Evolutionary conservation across 164 flowering plant species (phyloP), one percentile per base, ranked within the genome.

Genomic region (Stephania cephalantha): DNA sequence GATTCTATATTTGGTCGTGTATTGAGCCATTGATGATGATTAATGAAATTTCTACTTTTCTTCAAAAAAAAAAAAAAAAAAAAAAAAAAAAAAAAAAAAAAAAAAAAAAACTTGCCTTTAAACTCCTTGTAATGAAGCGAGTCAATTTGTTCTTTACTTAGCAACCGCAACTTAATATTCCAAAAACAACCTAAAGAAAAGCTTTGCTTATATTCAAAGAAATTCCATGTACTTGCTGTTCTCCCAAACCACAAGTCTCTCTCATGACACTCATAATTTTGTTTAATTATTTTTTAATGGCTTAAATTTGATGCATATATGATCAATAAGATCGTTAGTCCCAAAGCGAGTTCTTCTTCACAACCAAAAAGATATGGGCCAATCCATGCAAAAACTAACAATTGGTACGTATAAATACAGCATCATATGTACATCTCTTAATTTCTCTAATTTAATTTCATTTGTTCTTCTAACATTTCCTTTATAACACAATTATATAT

Each of bases 381-480:
- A 74, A 35, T 67, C 76, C 64, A 50, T 74, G 71, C 48, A 64
- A 46, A 74, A 74, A 31, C 68, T 67, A 48, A 18, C 76, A 74
- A 18, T 13, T 9, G 76, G 70, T 74, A 73, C 65, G 42, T 35
- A 35, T 1, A 25, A 25, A 35, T 15, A 44, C 17, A 10, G 1
- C 48, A n/a, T 30, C 11, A 13, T 42, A 3, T 50, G 44, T 71
- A 1, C 52, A 17, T 71, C 25, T 22, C 22, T 71, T 25, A 10
- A 35, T 17, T 18, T 18, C 25, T 25, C 25, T 22, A 42, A 18
- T 69, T 10, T n/a, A 8, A 48, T 35, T 35, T 35, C 42, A 35
- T 35, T 35, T 35, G 42, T 35, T 4, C 42, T 35, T 25, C 25
- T 25, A 25, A 25, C 42, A 2, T 35, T 0, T 35, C 4, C 42